Conservation (phyloP, 176 grass and related monocot species). For the Musa beccarii region DNA sequence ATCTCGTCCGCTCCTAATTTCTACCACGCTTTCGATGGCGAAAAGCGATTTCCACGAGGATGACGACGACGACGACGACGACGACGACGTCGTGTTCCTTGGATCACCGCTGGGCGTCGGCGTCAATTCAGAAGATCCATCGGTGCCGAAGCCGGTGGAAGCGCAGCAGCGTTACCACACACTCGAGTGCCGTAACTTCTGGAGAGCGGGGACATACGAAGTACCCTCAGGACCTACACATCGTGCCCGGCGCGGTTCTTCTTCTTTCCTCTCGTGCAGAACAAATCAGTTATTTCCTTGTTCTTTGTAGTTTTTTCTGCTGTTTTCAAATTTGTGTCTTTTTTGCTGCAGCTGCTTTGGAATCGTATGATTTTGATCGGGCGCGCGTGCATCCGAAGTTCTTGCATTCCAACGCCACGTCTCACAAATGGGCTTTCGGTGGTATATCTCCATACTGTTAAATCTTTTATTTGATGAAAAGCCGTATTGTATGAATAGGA, state of each 20-base stretch:
- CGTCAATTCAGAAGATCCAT: not conserved
- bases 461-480: not conserved
- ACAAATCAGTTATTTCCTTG: not conserved
- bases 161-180: not conserved
- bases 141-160: not conserved
- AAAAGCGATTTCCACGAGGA: not conserved
- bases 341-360: conserved; percentile 33
- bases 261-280: not conserved
- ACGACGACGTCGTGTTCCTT: not conserved
- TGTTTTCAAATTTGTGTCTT: not conserved
- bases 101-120: not conserved
- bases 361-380: conserved; percentile 63
- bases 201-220: conserved; percentile 60
- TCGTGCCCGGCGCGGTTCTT: conserved; percentile 29
- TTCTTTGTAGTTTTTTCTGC: not conserved
- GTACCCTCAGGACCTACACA: conserved; percentile 13
- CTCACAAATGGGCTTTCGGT: conserved; percentile 95
- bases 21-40: not conserved
- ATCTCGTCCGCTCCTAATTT: not conserved
- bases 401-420: conserved; percentile 88
- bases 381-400: conserved; percentile 88
- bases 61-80: not conserved
- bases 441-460: conserved; percentile 30
- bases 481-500: not conserved
- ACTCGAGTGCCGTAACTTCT: conserved; percentile 73